These are phyloP conservation scores for Zizania palustris DNA, from an alignment of 202 grass and related monocot genomes.

Conservation along the genomic window DNA sequence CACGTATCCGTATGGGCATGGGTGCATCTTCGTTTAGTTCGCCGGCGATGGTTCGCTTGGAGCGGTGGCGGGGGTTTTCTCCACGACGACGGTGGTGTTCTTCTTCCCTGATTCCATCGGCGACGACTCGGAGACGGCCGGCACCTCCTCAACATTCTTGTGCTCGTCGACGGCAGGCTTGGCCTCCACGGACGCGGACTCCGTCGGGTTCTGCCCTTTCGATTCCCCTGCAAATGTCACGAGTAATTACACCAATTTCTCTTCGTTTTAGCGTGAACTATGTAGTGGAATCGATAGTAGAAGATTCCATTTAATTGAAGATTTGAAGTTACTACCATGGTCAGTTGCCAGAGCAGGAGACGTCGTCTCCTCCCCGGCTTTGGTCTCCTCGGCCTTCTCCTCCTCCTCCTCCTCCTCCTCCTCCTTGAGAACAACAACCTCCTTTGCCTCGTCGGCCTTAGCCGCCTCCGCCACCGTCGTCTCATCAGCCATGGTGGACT, in stretches of 20 bases:
- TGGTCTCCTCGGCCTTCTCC: conserved; percentile 22
- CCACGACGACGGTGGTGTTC: background rate
- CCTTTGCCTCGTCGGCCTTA: conserved; percentile 25
- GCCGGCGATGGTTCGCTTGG: background rate
- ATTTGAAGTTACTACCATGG: conserved; percentile 8
- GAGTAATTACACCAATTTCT: background rate
- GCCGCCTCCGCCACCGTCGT: conserved; percentile 19
- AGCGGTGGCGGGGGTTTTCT: background rate
- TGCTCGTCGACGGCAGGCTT: background rate
- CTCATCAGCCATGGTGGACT: conserved; percentile 41
- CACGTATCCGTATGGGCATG: no score
- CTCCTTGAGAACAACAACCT: conserved; percentile 1
- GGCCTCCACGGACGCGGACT: conserved; percentile 39
- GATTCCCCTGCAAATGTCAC: conserved; percentile 44
- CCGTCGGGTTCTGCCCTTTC: conserved; percentile 28
- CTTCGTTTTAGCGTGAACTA: background rate
- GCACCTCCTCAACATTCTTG: background rate
- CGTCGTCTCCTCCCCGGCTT: conserved; percentile 2
- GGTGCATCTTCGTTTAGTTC: background rate
- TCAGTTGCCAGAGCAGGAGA: conserved; percentile 31
- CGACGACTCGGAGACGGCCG: background rate
- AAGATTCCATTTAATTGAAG: background rate
- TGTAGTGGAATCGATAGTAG: background rate
- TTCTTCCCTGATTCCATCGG: background rate
- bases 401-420: conserved; percentile 12